Base-by-base conservation (phyloP, 441 rosid species). In the Omphalea diandra region DNA sequence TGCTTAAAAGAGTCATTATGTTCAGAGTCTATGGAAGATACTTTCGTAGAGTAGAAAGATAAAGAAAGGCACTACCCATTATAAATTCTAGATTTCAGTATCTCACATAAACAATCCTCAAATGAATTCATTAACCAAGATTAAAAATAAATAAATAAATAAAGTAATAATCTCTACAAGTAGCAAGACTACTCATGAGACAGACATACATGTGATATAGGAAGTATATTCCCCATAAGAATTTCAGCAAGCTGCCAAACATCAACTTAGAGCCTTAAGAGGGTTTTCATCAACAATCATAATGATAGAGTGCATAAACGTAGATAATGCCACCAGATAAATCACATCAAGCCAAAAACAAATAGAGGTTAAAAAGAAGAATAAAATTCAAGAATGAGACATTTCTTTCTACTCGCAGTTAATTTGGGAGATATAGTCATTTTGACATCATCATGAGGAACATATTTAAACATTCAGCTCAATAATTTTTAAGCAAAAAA, bases 141-240 rank as follows among this genome's bases (percentile, higher is more conserved):
- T n/a, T n/a, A n/a, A n/a, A n/a, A n/a, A n/a, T n/a, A n/a, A n/a
- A n/a, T n/a, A n/a, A 7, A 24, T 2, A 67, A 67, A 8, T 27
- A 32, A 53, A 54, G 5, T 8, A 15, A 38, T n/a, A 14, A 35
- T 54, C 31, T 26, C n/a, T n/a, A 54, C 32, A 67, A 26, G 18
- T 38, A n/a, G 29, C 44, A 67, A 2, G 22, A 26, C 31, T 40
- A 62, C 33, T 26, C 50, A 14, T 62, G 20, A 6, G 14, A 14
- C 50, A 22, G 4, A 6, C 55, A 57, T 7, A 12, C 3, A 32
- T 57, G 24, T 15, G 24, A 11, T 24, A 18, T 32, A 58, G 40
- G 63, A 58, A 32, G 63, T 58, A 14, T 41, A 17, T n/a, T 20
- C n/a, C 63, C 63, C 38, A 33, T 32, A 40, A 50, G 40, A 61